A percentile compares a stretch with the other conserved stretches of the same genome.
phyloP scores from a whole-genome alignment of 352 stramenopile genomes.

The Pythium phragmiticola region DNA sequence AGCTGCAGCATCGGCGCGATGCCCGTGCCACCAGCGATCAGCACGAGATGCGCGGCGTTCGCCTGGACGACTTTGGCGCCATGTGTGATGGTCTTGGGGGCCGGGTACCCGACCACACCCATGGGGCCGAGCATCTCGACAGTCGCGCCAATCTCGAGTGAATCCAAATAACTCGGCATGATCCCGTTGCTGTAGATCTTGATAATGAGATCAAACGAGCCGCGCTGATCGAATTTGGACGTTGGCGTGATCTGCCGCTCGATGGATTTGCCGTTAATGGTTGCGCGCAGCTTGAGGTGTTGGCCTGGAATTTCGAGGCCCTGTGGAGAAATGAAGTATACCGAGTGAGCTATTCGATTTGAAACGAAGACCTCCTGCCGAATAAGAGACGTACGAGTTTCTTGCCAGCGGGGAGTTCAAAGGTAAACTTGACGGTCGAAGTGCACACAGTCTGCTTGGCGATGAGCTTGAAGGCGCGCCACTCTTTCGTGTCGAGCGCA shows the following conservation, averaged over 20 bases:
- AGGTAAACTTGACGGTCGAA: constrained; percentile 72
- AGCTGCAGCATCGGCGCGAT: constrained; percentile 86
- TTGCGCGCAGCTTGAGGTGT: constrained; percentile 77
- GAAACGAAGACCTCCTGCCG: background rate
- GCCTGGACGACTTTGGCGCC: constrained; percentile 41
- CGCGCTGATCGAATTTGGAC: constrained; percentile 66
- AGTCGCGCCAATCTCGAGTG: constrained; percentile 45
- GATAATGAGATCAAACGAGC: constrained; percentile 70
- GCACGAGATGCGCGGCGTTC: constrained; percentile 55
- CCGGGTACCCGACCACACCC: constrained; percentile 58
- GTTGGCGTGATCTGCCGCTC: constrained; percentile 78
- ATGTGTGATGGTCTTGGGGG: constrained; percentile 46
- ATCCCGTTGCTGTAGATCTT: constrained; percentile 77
- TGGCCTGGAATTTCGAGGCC: constrained; percentile 71
- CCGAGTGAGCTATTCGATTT: background rate
- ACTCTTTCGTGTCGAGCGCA: constrained; percentile 62
- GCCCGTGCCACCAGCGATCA: constrained; percentile 74
- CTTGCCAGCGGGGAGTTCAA: constrained; percentile 65
- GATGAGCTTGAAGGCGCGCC: constrained; percentile 59
- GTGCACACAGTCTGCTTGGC: constrained; percentile 56
- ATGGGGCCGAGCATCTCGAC: constrained; percentile 79
- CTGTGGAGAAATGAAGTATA: constrained; percentile 17
- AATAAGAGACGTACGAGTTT: constrained; percentile 37
- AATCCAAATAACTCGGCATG: constrained; percentile 72
- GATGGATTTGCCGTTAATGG: constrained; percentile 71